phyloP scores from a whole-genome alignment of 805 yeast species.

The Yamadazyma ubonensis region DNA sequence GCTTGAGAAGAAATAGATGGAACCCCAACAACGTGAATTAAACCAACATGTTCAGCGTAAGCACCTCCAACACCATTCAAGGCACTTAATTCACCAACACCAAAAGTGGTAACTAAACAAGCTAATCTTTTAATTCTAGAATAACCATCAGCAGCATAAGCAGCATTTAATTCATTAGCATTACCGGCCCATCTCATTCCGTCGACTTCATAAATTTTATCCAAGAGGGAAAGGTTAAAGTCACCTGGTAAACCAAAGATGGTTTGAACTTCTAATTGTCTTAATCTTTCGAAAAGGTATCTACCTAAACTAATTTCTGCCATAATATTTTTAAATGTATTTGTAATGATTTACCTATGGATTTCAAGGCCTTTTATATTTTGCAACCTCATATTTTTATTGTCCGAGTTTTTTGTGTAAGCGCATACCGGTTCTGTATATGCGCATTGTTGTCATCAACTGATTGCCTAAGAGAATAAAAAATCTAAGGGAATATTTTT shows the following conservation, averaged over 20 bases:
- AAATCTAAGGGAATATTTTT: slow-evolving; percentile 1
- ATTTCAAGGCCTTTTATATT: slow-evolving; percentile 1
- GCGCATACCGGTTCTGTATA: slow-evolving; percentile 2
- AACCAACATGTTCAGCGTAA: slow-evolving; percentile 42
- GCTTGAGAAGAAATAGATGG: slow-evolving; percentile 40
- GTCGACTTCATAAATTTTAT: slow-evolving; percentile 40
- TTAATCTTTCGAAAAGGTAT: slow-evolving; percentile 40
- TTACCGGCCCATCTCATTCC: slow-evolving; percentile 44
- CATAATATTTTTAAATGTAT: slow-evolving; percentile 18
- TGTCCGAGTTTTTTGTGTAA: slow-evolving; percentile 1
- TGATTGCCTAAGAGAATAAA: slow-evolving; percentile 1
- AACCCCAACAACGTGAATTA: slow-evolving; percentile 40
- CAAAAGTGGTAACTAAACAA: slow-evolving; percentile 39
- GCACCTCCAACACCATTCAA: slow-evolving; percentile 42
- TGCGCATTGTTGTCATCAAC: slow-evolving; percentile 10
- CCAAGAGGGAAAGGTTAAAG: slow-evolving; percentile 38
- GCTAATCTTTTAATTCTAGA: slow-evolving; percentile 39
- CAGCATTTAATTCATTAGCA: slow-evolving; percentile 45
- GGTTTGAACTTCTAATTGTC: slow-evolving; percentile 36
- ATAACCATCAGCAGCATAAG: slow-evolving; percentile 45
- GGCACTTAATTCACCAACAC: slow-evolving; percentile 42
- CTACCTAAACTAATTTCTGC: slow-evolving; percentile 37
- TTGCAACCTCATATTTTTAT: background rate
- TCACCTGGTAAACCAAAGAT: slow-evolving; percentile 44
- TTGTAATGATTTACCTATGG: background rate